Base-by-base conservation (phyloP, 805 yeast genomes). In the Starmerella riodocensis region DNA sequence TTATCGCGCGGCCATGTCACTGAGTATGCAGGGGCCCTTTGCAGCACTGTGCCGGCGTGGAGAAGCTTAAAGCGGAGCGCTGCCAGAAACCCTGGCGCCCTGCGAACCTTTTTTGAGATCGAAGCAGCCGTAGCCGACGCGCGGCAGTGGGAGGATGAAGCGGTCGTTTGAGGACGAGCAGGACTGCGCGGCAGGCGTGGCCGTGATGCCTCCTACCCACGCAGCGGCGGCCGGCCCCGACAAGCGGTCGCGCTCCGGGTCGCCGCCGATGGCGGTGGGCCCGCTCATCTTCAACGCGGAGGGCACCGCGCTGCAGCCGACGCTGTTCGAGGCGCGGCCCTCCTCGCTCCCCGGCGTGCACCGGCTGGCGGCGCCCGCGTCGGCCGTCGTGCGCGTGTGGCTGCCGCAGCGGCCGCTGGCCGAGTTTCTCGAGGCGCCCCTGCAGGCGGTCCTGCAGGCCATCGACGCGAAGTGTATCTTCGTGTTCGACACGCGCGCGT, bases 281-380 rank as follows among this genome's bases (percentile, higher is more conserved):
- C 51, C 51, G 7, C 28, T 48, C 8, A 34, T 43, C 4, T 48
- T 48, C 30, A 28, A 31, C 19, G 27, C 37, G 8, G 27, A 29
- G 8, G 47, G 46, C 11, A 8, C 32, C n/a, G 28, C 11, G n/a
- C 43, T 48, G n/a, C 40, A 42, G 14, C 40, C 26, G 27, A 41
- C 47, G 6, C 23, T 46, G 20, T 18, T 40, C 4, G 29, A 47
- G 5, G 51, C 49, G 3, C 26, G 39, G 17, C 35, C 38, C 17
- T 46, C 48, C 9, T 17, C 14, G 20, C 21, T 45, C 36, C 53
- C 54, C 7, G 54, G 54, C n/a, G 46, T 51, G 8, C 42, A 45
- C 30, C 40, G 53, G 8, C 34, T 51, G 23, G 31, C 41, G 17
- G 42, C 50, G 8, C 33, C 43, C 7, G 41, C 39, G 13, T 17